Evolutionary conservation across 306 rosid genomes (phyloP), one percentile per base, ranked within the genome.

Genomic region (Phaseolus lunatus): DNA sequence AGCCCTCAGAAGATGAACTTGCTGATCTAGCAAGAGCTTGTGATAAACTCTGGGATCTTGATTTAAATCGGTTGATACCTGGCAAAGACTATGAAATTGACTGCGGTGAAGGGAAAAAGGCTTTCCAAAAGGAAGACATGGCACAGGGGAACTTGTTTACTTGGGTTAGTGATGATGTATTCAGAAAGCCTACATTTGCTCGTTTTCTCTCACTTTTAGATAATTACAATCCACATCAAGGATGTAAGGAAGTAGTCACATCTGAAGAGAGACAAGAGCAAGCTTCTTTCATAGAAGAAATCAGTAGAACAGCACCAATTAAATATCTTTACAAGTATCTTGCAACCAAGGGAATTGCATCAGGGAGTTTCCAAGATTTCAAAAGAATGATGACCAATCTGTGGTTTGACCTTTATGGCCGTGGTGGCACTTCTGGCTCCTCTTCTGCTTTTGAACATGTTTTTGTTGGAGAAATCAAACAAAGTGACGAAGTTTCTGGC

Each of bases 391-490:
- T 94, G 86, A 81, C 79, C 52, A 71, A 77, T 80, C 81, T 92
- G 72, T 95, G 98, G 97, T 95, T 95, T 67, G 96, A 95, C 37
- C 97, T 95, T 80, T 95, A 92, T 78, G 86, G 87, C 67, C 95
- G 98, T n/a, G 85, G 96, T 43, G 97, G 97, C 53, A 82, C 97
- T 20, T 90, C 90, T 65, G 89, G 88, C 72, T 95, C 91, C 73
- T 95, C 98, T 67, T 95, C 98, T 57, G 95, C 98, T 81, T 95
- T 95, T 72, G 98, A 95, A 62, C 98, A 94, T 78, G 98, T 94
- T 69, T 90, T 94, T 84, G 96, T 94, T 70, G 98, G 98, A 76
- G 98, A 94, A 89, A 86, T 92, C 73, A 95, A 92, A 86, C 85
- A 84, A 76, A 44, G 31, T 31, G 85, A 86, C 23, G 92, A 89